Percentiles rank a stretch among this genome's conserved stretches.
Conservation (phyloP, 2,329 filamentous ascomycete species). For the Fusarium coffeatum region DNA sequence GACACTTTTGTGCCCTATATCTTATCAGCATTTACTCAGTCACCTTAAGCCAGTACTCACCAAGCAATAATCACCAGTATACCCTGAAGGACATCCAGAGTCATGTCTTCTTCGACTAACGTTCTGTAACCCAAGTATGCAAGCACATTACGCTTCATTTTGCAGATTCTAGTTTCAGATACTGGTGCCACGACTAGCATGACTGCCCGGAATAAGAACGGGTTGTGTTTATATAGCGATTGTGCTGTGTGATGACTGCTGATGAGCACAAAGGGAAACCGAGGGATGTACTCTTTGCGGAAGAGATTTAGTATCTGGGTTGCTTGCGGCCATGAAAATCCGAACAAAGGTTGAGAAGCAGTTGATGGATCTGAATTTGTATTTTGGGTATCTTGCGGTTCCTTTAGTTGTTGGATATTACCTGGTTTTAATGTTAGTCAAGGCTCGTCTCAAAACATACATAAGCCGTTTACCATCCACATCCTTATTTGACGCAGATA, state of each 20-base stretch:
- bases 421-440: not conserved
- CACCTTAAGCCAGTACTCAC: conserved; percentile 46
- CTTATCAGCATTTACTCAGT: not conserved
- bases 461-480: not conserved
- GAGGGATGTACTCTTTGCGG: conserved; percentile 48
- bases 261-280: conserved; percentile 55
- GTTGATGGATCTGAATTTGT: not conserved
- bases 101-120: conserved; percentile 55
- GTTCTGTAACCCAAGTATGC: conserved; percentile 57
- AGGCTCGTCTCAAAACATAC: not conserved
- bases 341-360: conserved; percentile 46
- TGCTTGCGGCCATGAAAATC: conserved; percentile 56
- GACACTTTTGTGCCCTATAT: conserved; percentile 51
- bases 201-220: conserved; percentile 54
- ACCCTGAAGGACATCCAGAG: conserved; percentile 60
- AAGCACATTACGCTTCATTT: conserved; percentile 56
- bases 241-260: conserved; percentile 47
- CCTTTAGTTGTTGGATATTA: not conserved
- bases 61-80: conserved; percentile 59
- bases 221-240: conserved; percentile 50
- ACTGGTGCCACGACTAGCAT: conserved; percentile 53
- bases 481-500: not conserved
- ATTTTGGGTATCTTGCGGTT: not conserved
- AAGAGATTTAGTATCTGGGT: conserved; percentile 51
- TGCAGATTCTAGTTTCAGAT: conserved; percentile 46